These are phyloP conservation scores for Nematodospora anomalae DNA, from an alignment of 1,139 yeast genomes.

Conservation along the genomic window DNA sequence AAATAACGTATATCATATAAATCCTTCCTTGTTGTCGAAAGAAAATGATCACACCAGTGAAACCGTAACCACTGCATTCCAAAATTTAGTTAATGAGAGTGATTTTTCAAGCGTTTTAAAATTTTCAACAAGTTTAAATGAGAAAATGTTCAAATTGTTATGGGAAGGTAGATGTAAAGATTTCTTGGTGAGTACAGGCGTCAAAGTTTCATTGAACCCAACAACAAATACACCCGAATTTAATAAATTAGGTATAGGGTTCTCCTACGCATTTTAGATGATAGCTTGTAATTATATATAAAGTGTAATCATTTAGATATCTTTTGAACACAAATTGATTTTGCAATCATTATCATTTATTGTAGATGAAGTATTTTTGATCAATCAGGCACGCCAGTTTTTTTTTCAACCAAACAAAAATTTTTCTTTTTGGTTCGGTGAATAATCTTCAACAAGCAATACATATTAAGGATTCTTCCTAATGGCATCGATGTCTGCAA, in stretches of 20 bases:
- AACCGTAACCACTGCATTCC: conserved; percentile 54
- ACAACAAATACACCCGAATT: conserved; percentile 36
- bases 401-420: not conserved
- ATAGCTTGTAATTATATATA: not conserved
- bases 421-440: conserved; percentile 4
- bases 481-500: conserved; percentile 10
- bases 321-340: not conserved
- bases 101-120: conserved; percentile 73
- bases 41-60: conserved; percentile 17
- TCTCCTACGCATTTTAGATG: conserved; percentile 34
- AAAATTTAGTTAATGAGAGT: conserved; percentile 50
- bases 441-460: no score
- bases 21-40: conserved; percentile 24
- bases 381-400: not conserved
- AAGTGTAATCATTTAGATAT: no score
- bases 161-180: conserved; percentile 93
- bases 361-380: not conserved
- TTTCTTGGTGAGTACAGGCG: conserved; percentile 76
- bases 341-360: conserved; percentile 1
- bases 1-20: conserved; percentile 27
- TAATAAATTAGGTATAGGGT: conserved; percentile 38
- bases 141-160: conserved; percentile 57
- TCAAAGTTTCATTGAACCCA: conserved; percentile 42
- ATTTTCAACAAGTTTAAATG: conserved; percentile 68
- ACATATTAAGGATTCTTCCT: no score